Conservation (phyloP, 176 grass and related monocot species). For the Echinochloa phyllopogon region DNA sequence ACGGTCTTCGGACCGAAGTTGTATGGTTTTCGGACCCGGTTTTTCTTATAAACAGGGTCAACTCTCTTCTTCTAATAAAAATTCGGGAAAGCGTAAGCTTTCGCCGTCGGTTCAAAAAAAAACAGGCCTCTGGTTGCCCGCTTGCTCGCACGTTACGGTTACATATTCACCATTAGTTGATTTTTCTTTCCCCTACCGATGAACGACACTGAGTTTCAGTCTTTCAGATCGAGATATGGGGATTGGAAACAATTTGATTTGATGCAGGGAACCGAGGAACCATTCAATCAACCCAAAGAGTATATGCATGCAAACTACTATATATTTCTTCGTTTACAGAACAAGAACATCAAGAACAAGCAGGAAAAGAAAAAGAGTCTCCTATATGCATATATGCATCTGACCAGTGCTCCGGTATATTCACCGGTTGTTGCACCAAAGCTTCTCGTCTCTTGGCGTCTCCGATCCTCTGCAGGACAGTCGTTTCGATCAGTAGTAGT, state of each 20-base stretch:
- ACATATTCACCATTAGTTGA: background rate
- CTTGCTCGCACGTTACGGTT: background rate
- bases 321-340: background rate
- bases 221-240: background rate
- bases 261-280: background rate
- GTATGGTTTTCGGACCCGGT: too few species aligned
- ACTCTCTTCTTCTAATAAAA: too few species aligned
- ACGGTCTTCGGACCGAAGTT: too few species aligned
- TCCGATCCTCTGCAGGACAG: background rate
- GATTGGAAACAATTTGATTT: background rate
- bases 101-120: too few species aligned
- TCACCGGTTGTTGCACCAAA: background rate
- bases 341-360: background rate
- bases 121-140: background rate
- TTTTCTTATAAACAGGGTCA: too few species aligned
- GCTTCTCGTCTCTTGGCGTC: background rate
- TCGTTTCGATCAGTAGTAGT: background rate
- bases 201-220: background rate
- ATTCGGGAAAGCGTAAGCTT: too few species aligned
- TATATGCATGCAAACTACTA: background rate
- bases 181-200: background rate
- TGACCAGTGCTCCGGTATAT: background rate
- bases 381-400: constrained; percentile 12
- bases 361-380: background rate
- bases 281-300: background rate